A percentile compares a stretch with the other conserved stretches of the same genome.
phyloP scores from a whole-genome alignment of 768 basidiomycete genomes.

The Kwoniella sp. region DNA sequence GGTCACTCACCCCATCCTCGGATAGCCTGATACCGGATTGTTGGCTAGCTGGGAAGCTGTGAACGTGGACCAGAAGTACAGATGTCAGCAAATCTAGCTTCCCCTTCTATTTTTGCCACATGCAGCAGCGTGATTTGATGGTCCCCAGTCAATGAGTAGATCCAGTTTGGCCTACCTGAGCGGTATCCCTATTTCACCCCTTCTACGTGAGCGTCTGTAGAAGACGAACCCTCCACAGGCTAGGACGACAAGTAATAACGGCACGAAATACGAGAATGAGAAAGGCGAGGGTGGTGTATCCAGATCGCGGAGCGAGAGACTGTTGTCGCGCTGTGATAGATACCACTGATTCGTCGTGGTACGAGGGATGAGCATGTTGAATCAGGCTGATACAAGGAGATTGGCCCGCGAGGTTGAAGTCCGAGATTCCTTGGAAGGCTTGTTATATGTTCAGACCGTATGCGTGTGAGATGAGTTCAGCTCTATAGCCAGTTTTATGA shows the following conservation, averaged over 20 bases:
- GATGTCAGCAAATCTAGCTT: no score
- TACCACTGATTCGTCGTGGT: no score
- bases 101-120: not conserved
- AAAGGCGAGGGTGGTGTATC: constrained; percentile 29
- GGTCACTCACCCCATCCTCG: constrained; percentile 22
- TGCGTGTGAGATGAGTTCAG: no score
- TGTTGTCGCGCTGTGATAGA: no score
- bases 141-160: not conserved
- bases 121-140: not conserved
- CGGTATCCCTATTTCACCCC: constrained; percentile 2
- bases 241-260: constrained; percentile 32
- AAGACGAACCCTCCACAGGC: constrained; percentile 34
- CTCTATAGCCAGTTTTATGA: no score
- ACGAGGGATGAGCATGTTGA: not conserved
- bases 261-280: constrained; percentile 32
- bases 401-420: no score
- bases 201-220: constrained; percentile 16
- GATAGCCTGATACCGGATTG: constrained; percentile 19
- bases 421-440: no score
- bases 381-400: not conserved
- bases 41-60: constrained; percentile 13
- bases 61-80: no score
- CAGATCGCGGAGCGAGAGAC: no score
- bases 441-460: no score
- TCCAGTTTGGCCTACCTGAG: not conserved